A percentile compares a stretch with the other conserved stretches of the same genome.
phyloP scores from a whole-genome alignment of 345 rosid genomes.

The Boechera retrofracta region DNA sequence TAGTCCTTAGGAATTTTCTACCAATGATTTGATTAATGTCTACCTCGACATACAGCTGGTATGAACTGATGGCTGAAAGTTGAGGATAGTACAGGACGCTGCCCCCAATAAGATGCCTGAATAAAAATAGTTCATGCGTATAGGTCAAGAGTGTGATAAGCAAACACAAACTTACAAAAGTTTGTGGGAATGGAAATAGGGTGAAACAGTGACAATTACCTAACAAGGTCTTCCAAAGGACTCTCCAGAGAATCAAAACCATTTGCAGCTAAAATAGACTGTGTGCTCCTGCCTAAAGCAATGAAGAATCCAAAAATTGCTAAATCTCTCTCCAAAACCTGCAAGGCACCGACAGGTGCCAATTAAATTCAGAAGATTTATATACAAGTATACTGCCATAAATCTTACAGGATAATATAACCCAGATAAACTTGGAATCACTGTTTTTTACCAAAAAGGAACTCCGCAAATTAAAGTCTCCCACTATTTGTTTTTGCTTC shows the following conservation, averaged over 20 bases:
- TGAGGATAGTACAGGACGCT: slow-evolving; percentile 92
- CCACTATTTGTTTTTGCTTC: slow-evolving; percentile 1
- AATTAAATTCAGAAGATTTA: slow-evolving; percentile 23
- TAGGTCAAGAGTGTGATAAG: slow-evolving; percentile 21
- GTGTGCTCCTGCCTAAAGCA: slow-evolving; percentile 87
- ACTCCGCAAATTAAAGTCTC: slow-evolving; percentile 12
- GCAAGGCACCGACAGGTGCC: slow-evolving; percentile 47
- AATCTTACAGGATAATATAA: background rate
- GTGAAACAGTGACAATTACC: slow-evolving; percentile 56
- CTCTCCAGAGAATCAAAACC: slow-evolving; percentile 75
- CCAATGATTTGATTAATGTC: slow-evolving; percentile 38
- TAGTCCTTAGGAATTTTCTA: slow-evolving; percentile 24
- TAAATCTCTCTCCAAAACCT: slow-evolving; percentile 95
- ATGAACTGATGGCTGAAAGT: slow-evolving; percentile 94
- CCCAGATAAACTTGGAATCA: slow-evolving; percentile 5
- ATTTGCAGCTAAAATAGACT: slow-evolving; percentile 71
- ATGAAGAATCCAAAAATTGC: slow-evolving; percentile 98
- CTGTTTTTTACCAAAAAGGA: background rate
- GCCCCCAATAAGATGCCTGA: slow-evolving; percentile 91
- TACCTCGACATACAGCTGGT: slow-evolving; percentile 97
- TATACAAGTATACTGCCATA: slow-evolving; percentile 1
- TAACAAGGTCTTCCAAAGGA: slow-evolving; percentile 71
- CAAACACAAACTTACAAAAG: slow-evolving; percentile 23
- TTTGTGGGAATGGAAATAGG: slow-evolving; percentile 16
- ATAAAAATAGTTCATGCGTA: slow-evolving; percentile 20